phyloP scores from a whole-genome alignment of 495 filamentous ascomycete species.

The Aspergillus carlsbadensis region DNA sequence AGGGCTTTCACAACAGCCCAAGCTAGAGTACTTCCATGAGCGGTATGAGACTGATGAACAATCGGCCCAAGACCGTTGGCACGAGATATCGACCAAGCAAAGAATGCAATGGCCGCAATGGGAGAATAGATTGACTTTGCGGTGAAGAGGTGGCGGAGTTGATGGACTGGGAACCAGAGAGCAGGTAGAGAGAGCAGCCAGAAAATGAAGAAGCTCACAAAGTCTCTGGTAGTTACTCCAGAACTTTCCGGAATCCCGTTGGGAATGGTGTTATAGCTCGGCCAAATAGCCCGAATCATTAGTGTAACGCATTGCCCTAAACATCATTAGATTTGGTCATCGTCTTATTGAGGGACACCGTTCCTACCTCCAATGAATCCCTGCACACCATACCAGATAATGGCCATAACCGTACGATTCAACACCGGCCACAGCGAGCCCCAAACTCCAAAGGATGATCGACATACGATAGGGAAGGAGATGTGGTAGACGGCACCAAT shows the following conservation, averaged over 20 bases:
- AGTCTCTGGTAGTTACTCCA: slow-evolving; percentile 75
- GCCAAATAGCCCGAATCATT: slow-evolving; percentile 85
- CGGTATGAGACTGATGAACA: slow-evolving; percentile 63
- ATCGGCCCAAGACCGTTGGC: slow-evolving; percentile 87
- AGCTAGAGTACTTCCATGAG: slow-evolving; percentile 66
- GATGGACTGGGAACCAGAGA: slow-evolving; percentile 68
- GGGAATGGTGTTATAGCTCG: slow-evolving; percentile 59
- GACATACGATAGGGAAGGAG: slow-evolving; percentile 75
- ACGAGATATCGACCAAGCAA: slow-evolving; percentile 84
- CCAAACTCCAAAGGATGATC: slow-evolving; percentile 83
- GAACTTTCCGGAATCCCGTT: slow-evolving; percentile 64
- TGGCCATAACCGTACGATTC: slow-evolving; percentile 87
- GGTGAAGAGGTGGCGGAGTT: slow-evolving; percentile 81
- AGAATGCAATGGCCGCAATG: slow-evolving; percentile 78
- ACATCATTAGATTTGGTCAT: slow-evolving; percentile 7
- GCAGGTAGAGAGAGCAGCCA: slow-evolving; percentile 79
- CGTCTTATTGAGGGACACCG: background rate
- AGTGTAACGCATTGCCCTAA: slow-evolving; percentile 70
- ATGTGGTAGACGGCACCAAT: slow-evolving; percentile 91
- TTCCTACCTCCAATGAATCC: slow-evolving; percentile 72
- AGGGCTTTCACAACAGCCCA: slow-evolving; percentile 84
- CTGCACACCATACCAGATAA: slow-evolving; percentile 75
- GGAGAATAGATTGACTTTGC: slow-evolving; percentile 88
- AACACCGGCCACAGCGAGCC: slow-evolving; percentile 88
- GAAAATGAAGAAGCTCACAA: slow-evolving; percentile 79